Evolutionary conservation across 169 alveolate genomes (phyloP), one percentile per base, ranked within the genome.

Genomic region (Eimeria acervulina): DNA sequence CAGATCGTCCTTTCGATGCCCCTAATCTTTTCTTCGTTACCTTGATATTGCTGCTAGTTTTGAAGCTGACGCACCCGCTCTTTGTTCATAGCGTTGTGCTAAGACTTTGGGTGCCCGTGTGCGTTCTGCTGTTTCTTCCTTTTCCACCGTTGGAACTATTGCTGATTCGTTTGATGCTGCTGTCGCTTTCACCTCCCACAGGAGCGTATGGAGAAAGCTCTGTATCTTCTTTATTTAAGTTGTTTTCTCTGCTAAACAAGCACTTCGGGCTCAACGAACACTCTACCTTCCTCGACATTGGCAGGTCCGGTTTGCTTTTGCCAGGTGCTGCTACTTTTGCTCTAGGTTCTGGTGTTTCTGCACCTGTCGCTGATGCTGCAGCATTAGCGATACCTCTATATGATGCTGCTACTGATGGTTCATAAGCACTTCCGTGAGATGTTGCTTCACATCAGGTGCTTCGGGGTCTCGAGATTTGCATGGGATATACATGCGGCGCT

Each of bases 151-250:
- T 63, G 51, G 55, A 44, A 21, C 68, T 4, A 4, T 42, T 66
- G 28, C 40, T 68, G 66, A 70, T 10, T 33, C 87, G 0, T 21
- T 68, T 55, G 81, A 33, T 33, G 81, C 31, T 33, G 81, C 42
- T 52, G 63, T 12, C 61, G 59, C 80, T 13, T n/a, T 21, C 23
- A 28, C 47, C 40, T 47, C 44, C 44, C 61, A 52, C 63, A 74
- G 95, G 95, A 1, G 95, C 95, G 61, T 92, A 92, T 33, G 95
- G 95, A 68, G 95, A 92, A 61, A 92, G 87, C n/a, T 78, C 91
- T 28, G 85, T 84, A 10, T 84, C 85, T 0, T 92, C 95, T 36
- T 52, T 92, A 47, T 70, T 92, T 15, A 63, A 36, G 81, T 80
- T 92, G 63, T 78, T 92, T 36, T 70, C 68, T 42, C 84, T 92